A percentile compares a stretch with the other conserved stretches of the same genome.
phyloP scores from a whole-genome alignment of 176 grass and related monocot genomes.

The Panicum miliaceum region DNA sequence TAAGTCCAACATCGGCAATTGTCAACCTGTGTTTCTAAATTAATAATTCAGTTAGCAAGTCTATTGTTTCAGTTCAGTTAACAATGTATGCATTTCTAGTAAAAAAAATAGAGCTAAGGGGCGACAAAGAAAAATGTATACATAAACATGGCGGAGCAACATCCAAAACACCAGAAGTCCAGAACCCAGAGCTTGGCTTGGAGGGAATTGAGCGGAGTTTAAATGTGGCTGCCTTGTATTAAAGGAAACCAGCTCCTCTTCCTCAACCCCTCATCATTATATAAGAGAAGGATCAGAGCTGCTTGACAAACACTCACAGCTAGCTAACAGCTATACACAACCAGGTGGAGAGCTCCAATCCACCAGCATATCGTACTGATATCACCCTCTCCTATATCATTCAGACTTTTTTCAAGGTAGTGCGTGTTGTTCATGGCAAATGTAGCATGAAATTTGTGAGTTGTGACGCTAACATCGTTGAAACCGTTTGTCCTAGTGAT shows the following conservation, averaged over 20 bases:
- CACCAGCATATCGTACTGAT: slow-evolving; percentile 31
- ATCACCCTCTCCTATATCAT: neutral
- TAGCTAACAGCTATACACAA: slow-evolving; percentile 55
- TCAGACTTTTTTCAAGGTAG: slow-evolving; percentile 42
- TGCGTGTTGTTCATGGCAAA: neutral
- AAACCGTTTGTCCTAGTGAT: neutral
- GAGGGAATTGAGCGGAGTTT: slow-evolving; percentile 46
- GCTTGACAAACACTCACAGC: slow-evolving; percentile 59
- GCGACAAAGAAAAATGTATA: neutral
- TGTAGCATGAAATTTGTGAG: slow-evolving; percentile 4
- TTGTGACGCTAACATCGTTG: slow-evolving; percentile 10
- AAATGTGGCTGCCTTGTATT: slow-evolving; percentile 60
- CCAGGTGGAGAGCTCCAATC: slow-evolving; percentile 54
- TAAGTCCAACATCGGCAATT: no score
- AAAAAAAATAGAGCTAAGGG: no score
- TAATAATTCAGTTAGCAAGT: no score
- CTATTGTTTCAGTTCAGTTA: no score
- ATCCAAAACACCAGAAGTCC: neutral
- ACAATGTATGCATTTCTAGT: no score
- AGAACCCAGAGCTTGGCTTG: slow-evolving; percentile 30
- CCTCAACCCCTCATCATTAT: slow-evolving; percentile 54
- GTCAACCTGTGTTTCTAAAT: no score
- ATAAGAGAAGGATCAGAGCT: slow-evolving; percentile 57
- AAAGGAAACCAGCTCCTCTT: slow-evolving; percentile 63
- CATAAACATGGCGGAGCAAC: slow-evolving; percentile 23